Evolutionary conservation across 208 protist genomes (phyloP).

Genomic region (Blechomonas ayalai): DNA sequence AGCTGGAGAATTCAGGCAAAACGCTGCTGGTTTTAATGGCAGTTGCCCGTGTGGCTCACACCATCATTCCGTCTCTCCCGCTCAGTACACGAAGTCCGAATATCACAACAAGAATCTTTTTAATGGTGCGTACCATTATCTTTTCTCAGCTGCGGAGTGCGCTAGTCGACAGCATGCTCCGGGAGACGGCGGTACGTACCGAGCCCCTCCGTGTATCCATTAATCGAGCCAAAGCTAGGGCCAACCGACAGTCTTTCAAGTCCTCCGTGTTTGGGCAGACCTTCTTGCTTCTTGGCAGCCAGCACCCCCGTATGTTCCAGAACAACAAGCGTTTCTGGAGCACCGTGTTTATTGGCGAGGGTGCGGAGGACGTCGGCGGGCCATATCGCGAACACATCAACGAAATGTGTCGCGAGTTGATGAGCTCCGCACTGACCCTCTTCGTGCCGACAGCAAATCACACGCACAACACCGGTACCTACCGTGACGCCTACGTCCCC

Average conservation of each 20-base stretch:
- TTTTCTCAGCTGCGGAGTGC: conserved; percentile 53
- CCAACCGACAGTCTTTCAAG: conserved; percentile 24
- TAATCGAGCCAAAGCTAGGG: conserved; percentile 66
- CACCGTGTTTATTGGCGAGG: conserved; percentile 88
- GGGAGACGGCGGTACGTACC: conserved; percentile 61
- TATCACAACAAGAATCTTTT: conserved; percentile 48
- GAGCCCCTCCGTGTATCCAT: conserved; percentile 82
- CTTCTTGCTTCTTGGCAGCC: conserved; percentile 48
- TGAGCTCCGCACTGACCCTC: conserved; percentile 67
- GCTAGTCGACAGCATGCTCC: conserved; percentile 58
- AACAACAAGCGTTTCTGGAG: conserved; percentile 85
- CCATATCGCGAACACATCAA: conserved; percentile 90
- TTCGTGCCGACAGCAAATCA: conserved; percentile 91
- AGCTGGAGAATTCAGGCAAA: conserved; percentile 28
- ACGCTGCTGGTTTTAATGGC: conserved; percentile 54
- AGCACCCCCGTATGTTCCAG: conserved; percentile 75
- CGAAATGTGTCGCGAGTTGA: conserved; percentile 91
- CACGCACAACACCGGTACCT: conserved; percentile 71
- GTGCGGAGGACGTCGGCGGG: conserved; percentile 91
- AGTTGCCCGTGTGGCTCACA: conserved; percentile 60
- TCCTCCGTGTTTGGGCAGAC: conserved; percentile 89
- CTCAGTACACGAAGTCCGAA: conserved; percentile 42
- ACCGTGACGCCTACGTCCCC: conserved; percentile 86
- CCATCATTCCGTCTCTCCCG: conserved; percentile 69
- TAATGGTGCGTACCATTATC: conserved; percentile 53